Conservation (phyloP, 1,284 basidiomycete genomes). For the Kalmanozyma brasiliensis region DNA sequence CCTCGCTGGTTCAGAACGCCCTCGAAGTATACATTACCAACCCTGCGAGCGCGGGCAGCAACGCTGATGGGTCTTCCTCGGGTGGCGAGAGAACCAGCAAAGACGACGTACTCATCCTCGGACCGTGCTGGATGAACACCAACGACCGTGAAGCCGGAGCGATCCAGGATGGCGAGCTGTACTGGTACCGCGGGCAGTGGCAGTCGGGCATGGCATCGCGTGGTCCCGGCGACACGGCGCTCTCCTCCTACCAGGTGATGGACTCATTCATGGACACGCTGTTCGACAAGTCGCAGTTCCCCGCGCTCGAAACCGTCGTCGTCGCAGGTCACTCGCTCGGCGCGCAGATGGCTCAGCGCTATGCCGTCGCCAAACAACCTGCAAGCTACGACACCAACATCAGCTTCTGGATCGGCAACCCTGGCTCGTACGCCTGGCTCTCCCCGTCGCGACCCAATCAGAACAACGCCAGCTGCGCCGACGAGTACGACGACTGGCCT, state of each 20-base stretch:
- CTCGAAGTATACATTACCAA: conserved; percentile 36
- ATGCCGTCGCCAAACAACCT: conserved; percentile 48
- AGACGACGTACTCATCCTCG: conserved; percentile 52
- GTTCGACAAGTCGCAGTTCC: conserved; percentile 56
- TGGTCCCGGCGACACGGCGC: conserved; percentile 29
- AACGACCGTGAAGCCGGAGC: conserved; percentile 49
- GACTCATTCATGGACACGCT: conserved; percentile 54
- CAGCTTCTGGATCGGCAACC: conserved; percentile 61
- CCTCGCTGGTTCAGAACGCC: conserved; percentile 56
- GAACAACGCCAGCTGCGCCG: conserved; percentile 27
- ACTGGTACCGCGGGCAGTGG: conserved; percentile 57
- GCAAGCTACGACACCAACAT: conserved; percentile 54
- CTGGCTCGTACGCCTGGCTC: conserved; percentile 59
- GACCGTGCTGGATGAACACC: conserved; percentile 58
- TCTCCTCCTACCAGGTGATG: conserved; percentile 53
- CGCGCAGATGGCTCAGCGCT: conserved; percentile 58
- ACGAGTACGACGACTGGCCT: conserved; percentile 40
- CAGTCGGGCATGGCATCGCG: conserved; percentile 49
- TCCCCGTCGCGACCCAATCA: conserved; percentile 30
- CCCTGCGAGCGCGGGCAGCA: conserved; percentile 20
- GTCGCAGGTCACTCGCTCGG: conserved; percentile 63
- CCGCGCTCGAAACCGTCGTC: conserved; percentile 50
- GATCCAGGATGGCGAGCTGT: conserved; percentile 40
- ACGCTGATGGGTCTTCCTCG: conserved; percentile 8
- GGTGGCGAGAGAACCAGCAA: conserved; percentile 4